Evolutionary conservation across 2,329 filamentous ascomycete species (phyloP), one percentile per base, ranked within the genome.

Genomic region (Verticillium alfalfae): DNA sequence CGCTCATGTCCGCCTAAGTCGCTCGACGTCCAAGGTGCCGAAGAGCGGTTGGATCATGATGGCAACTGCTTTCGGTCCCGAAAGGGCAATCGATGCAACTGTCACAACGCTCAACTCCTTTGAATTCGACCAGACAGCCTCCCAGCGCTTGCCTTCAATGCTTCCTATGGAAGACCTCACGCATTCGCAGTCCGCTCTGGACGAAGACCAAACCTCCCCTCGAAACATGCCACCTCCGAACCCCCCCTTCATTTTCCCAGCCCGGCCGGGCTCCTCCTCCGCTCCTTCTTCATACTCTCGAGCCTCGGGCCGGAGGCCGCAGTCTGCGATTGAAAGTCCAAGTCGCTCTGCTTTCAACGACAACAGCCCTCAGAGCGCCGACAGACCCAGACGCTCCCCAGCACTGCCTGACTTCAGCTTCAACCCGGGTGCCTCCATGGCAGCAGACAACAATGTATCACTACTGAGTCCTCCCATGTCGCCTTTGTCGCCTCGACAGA

Each of bases 171-270:
- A 59, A 31, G 41, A 39, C 22, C 16, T 41, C 8, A 26, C 26
- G 38, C 39, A 49, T 22, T 16, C 57, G 26, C 26, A 45, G 5
- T 10, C 26, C 18, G 22, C 9, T 18, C 41, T n/a, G 9, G 57
- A 58, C 38, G 57, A 49, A 39, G 57, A 34, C 36, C 73, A 74
- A 58, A 63, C 68, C 16, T 76, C 77, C 56, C 73, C 75, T 59
- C 71, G 70, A 59, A 69, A 71, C 52, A 71, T 73, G 31, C 67
- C 74, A 34, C 82, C 83, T 59, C 79, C 86, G 56, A 89, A 89
- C 60, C 87, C 88, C 36, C 82, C 81, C 6, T 90, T 90, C 68
- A 80, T 86, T 62, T 90, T 90, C 67, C 88, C 87, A 1, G 73
- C 78, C 56, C 74, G 80, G 56, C 74, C 80, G 8, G 71, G 81